Base-by-base conservation (phyloP, 208 protist species). In the Angomonas deanei region DNA sequence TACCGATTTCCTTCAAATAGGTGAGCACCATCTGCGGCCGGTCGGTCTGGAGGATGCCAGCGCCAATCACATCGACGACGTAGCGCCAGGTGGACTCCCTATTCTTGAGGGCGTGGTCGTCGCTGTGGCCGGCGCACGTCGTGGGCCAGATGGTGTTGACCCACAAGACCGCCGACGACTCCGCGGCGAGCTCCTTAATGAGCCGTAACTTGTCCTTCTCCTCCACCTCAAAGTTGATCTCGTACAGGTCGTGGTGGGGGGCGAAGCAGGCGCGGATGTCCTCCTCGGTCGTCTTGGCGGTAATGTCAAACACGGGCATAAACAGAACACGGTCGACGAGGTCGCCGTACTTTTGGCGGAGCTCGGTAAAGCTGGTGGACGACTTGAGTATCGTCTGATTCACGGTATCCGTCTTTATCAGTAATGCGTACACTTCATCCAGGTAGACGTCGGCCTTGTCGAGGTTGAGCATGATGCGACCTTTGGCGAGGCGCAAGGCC, bases 381-480 rank as follows among this genome's bases (percentile, higher is more conserved):
- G 81, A 87, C 71, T 87, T 87, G 42, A 87, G 54, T 32, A 87
- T 80, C 23, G 68, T 69, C 73, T 83, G 81, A 38, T 71, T 57
- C 23, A 82, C 55, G 68, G 80, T 80, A 15, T 64, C 77, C 0
- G 71, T 78, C 34, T 66, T 62, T 17, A 70, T 55, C 46, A 87
- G 64, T 24, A 87, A 65, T 36, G 67, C 59, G 26, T 71, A 72
- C 21, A 82, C 62, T 24, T 87, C 68, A 31, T 74, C 72, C 17
- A 87, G 63, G 74, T 84, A 87, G 13, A 81, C 34, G 53, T 87
- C 81, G 1, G 81, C 81, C 64, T 87, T 87, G 62, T 87, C 81
- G n/a, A 87, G 77, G 59, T 87, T 87, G 23, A 87, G 38, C 15
- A 74, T 61, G 19, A 76, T 59, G 61, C 67, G 65, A 55, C 61